Conservation (phyloP, 306 rosid genomes). For the Citrullus amarus region DNA sequence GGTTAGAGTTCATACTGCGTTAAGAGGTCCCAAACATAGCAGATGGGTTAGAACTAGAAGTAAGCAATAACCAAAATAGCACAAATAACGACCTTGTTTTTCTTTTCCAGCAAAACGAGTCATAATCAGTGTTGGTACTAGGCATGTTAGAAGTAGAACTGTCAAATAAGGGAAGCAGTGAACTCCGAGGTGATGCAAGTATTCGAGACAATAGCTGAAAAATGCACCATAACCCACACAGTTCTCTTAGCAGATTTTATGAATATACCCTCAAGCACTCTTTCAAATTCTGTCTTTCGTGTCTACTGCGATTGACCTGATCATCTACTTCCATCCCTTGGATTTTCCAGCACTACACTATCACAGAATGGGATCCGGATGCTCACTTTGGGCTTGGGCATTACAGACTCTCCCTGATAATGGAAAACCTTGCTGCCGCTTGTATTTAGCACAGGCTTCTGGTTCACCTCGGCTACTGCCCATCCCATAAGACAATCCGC, state of each 20-base stretch:
- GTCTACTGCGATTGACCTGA: constrained; percentile 99
- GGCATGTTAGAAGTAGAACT: not conserved
- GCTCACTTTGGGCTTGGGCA: constrained; percentile 82
- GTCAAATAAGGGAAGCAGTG: not conserved
- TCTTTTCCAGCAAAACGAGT: not conserved
- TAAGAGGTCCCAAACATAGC: constrained; percentile 2
- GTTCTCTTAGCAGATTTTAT: constrained; percentile 85
- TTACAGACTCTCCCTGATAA: constrained; percentile 72
- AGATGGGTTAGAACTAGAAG: not conserved
- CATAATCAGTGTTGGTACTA: not conserved
- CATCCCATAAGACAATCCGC: constrained; percentile 12
- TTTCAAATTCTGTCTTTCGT: constrained; percentile 59
- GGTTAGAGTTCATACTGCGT: not conserved
- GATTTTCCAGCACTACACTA: constrained; percentile 60
- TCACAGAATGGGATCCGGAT: constrained; percentile 96
- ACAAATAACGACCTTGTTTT: not conserved
- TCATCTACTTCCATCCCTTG: constrained; percentile 84
- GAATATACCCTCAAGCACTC: constrained; percentile 79
- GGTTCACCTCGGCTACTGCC: constrained; percentile 58
- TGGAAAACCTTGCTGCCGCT: constrained; percentile 83
- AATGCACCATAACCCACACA: constrained; percentile 54
- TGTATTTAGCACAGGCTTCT: constrained; percentile 84
- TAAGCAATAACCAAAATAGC: not conserved
- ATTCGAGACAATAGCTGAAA: constrained; percentile 59
- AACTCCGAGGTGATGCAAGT: constrained; percentile 63